Evolutionary conservation across 345 rosid species (phyloP).

Genomic region (Gossypium longicalyx): DNA sequence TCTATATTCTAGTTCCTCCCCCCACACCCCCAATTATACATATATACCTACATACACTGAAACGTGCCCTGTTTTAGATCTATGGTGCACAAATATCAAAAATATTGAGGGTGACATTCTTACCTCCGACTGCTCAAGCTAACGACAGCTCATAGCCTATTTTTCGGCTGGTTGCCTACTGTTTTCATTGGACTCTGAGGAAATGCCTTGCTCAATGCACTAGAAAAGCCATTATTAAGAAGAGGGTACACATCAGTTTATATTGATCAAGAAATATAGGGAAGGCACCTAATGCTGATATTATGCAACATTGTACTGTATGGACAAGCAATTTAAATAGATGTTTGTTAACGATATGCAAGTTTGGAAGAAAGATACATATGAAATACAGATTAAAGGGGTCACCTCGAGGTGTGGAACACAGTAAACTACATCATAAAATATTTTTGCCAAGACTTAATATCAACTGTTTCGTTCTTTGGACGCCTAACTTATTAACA

Average conservation of each 20-base stretch:
- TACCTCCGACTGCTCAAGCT: conserved; percentile 27
- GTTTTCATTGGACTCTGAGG: conserved; percentile 37
- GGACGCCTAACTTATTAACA: not conserved
- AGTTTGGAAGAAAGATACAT: not conserved
- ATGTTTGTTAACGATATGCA: not conserved
- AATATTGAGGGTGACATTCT: conserved; percentile 3
- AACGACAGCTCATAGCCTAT: conserved; percentile 22
- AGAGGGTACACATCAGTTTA: not conserved
- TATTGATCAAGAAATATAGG: not conserved
- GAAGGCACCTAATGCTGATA: conserved; percentile 3
- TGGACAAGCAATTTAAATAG: not conserved
- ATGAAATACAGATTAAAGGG: not conserved
- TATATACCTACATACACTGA: too few relatives aligned
- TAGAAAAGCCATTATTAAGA: conserved; percentile 19
- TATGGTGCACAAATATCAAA: not conserved
- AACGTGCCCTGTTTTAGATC: not conserved
- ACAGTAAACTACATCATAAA: not conserved
- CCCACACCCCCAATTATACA: too few relatives aligned
- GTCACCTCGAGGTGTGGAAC: not conserved
- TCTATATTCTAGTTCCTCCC: not conserved
- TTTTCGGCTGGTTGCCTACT: conserved; percentile 19
- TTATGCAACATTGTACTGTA: not conserved
- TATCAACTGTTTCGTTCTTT: not conserved
- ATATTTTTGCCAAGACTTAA: not conserved
- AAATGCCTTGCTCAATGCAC: conserved; percentile 87